Evolutionary conservation across 257 asterid genomes (phyloP), one percentile per base, ranked within the genome.

Genomic region (Salvia splendens): DNA sequence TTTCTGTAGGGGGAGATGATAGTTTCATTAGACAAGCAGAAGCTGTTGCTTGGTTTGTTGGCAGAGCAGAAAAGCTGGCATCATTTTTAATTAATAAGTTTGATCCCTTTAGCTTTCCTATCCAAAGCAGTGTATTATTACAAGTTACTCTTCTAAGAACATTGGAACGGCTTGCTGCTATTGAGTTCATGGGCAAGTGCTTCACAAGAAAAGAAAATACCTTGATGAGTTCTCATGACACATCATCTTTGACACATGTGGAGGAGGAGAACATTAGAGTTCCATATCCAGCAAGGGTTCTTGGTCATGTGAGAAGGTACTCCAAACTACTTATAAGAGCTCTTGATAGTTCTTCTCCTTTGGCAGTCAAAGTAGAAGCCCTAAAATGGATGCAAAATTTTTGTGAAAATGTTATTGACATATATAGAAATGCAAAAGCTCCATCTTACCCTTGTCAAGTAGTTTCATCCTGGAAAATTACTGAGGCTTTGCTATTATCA

Each of bases 291-390:
- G 64, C 72, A 40, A 49, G 80, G 56, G 76, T 90, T 78, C 77
- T 80, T 64, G 84, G 85, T 68, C 81, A 81, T 76, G 77, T 94
- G 75, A 84, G 77, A 79, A 85, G 79, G 80, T 88, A 84, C 76
- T 67, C 82, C 12, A 59, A 46, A 35, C 77, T 88, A 64, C 89
- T 94, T 64, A 78, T 81, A 45, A 87, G 70, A 77, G 89, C 97
- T 75, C 94, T 94, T 69, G 82, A 78, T 54, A 48, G 15, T 69
- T 75, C 79, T 78, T 80, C 97, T 77, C 95, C 99, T 17, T 78
- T 90, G 69, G 88, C 88, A 55, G 87, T 90, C 76, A 94, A 88
- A 81, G 66, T 87, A 49, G 92, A 84, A 79, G 95, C 95, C 67
- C 79, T 94, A 43, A 82, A 79, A 60, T 94, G 99, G 99, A 76